These are phyloP conservation scores for Metschnikowia bowlesiae DNA, from an alignment of 805 yeast species.

Conservation along the genomic window DNA sequence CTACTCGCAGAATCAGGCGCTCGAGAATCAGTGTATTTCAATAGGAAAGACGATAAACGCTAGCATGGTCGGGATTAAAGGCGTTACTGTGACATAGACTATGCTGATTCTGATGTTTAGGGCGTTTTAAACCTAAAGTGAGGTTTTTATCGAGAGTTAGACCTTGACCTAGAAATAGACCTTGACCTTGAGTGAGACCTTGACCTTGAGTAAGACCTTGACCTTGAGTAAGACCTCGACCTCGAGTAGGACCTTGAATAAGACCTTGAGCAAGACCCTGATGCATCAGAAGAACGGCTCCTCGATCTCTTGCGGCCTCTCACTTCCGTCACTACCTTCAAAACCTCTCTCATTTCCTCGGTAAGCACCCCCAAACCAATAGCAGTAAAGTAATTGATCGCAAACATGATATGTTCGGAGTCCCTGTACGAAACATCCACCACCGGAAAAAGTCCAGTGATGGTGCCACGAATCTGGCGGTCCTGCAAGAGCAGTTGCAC, in stretches of 20 bases:
- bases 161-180: conserved; percentile 5
- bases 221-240: conserved; percentile 17
- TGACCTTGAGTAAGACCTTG: conserved; percentile 9
- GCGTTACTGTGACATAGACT: too few species aligned
- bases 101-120: background rate
- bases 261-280: conserved; percentile 18
- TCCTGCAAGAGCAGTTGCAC: conserved; percentile 50
- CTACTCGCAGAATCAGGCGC: too few species aligned
- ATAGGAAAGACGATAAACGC: too few species aligned
- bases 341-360: conserved; percentile 66
- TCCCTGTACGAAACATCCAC: conserved; percentile 27
- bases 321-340: conserved; percentile 31
- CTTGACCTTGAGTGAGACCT: conserved; percentile 8
- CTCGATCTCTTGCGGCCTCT: conserved; percentile 18
- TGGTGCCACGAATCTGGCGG: conserved; percentile 43
- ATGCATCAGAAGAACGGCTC: conserved; percentile 1
- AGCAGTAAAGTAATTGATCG: conserved; percentile 90
- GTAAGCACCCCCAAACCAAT: conserved; percentile 84
- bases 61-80: too few species aligned
- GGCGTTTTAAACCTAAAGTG: conserved; percentile 11
- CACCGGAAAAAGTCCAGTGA: conserved; percentile 63
- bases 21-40: too few species aligned
- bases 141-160: conserved; percentile 2
- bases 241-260: conserved; percentile 18
- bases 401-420: conserved; percentile 59